Percentiles rank a stretch among this genome's conserved stretches.
Evolutionary conservation across 208 protist species (phyloP).

Genomic region (Angomonas ambiguus): DNA sequence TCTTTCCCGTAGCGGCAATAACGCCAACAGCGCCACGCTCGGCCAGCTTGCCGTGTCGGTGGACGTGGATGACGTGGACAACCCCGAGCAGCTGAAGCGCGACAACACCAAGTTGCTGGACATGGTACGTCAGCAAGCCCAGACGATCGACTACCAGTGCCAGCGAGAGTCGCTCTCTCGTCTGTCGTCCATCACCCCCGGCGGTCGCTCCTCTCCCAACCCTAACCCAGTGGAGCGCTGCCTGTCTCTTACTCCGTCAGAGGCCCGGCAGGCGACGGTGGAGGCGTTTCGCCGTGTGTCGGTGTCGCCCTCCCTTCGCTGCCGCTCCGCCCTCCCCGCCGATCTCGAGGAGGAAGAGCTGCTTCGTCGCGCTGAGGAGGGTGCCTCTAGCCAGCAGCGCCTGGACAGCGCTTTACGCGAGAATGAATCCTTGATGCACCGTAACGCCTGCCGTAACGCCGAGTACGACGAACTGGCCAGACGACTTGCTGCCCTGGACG

Average conservation of each 20-base stretch:
- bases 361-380: constrained; percentile 27
- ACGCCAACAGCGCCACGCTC: constrained; percentile 24
- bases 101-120: constrained; percentile 61
- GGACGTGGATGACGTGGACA: constrained; percentile 33
- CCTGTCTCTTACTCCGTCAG: constrained; percentile 14
- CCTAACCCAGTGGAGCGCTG: constrained; percentile 20
- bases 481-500: constrained; percentile 51
- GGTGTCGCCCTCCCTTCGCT: constrained; percentile 30
- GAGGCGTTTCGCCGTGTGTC: constrained; percentile 37
- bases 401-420: constrained; percentile 33
- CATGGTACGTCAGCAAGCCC: constrained; percentile 44
- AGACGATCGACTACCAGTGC: constrained; percentile 49
- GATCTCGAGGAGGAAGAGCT: constrained; percentile 32
- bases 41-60: constrained; percentile 42
- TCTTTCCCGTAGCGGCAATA: constrained; percentile 26
- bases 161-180: constrained; percentile 30
- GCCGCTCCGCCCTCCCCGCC: constrained; percentile 22
- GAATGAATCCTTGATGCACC: constrained; percentile 31
- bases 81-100: constrained; percentile 51
- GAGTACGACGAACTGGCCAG: constrained; percentile 37
- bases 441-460: constrained; percentile 31
- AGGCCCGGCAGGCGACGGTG: background rate
- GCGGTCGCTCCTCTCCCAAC: constrained; percentile 20
- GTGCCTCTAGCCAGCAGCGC: constrained; percentile 23
- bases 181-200: constrained; percentile 24